A percentile compares a stretch with the other conserved stretches of the same genome.
Evolutionary conservation across 2,329 filamentous ascomycete species (phyloP).

Genomic region (Fusarium redolens): DNA sequence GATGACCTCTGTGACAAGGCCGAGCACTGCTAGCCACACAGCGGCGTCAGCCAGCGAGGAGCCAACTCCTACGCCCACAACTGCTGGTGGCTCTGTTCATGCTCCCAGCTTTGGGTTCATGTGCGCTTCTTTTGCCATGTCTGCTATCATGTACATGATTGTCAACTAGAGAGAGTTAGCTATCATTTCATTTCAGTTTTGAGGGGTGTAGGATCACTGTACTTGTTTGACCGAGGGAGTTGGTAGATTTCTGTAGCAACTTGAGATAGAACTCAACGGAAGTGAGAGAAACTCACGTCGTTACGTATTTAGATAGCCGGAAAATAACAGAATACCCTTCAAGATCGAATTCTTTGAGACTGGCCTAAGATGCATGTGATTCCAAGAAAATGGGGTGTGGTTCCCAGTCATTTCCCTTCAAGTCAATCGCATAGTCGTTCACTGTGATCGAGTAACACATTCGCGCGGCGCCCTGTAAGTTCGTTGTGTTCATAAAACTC

Average conservation of each 20-base stretch:
- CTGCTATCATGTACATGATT: constrained; percentile 29
- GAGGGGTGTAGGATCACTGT: constrained; percentile 7
- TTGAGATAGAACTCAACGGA: constrained; percentile 15
- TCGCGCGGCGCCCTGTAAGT: not conserved
- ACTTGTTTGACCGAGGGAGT: constrained; percentile 2
- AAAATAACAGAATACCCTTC: constrained; percentile 11
- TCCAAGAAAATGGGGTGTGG: not conserved
- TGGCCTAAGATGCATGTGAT: not conserved
- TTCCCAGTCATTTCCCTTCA: too few species aligned
- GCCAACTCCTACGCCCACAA: constrained; percentile 17
- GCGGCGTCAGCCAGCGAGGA: constrained; percentile 3
- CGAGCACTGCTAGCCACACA: constrained; percentile 6
- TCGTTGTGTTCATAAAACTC: not conserved
- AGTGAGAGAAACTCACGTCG: constrained; percentile 2
- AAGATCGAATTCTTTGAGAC: not conserved
- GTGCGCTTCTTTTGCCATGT: constrained; percentile 33
- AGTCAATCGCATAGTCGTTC: not conserved
- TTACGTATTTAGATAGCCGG: not conserved
- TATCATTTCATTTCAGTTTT: not conserved
- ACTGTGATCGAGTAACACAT: not conserved
- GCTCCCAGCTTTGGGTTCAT: constrained; percentile 26
- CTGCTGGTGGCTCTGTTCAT: constrained; percentile 27
- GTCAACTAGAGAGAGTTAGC: constrained; percentile 18
- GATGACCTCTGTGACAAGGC: constrained; percentile 25
- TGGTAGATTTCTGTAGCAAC: constrained; percentile 12